Evolutionary conservation across 176 grass and related monocot genomes (phyloP), one percentile per base, ranked within the genome.

Genomic region (Themeda triandra): DNA sequence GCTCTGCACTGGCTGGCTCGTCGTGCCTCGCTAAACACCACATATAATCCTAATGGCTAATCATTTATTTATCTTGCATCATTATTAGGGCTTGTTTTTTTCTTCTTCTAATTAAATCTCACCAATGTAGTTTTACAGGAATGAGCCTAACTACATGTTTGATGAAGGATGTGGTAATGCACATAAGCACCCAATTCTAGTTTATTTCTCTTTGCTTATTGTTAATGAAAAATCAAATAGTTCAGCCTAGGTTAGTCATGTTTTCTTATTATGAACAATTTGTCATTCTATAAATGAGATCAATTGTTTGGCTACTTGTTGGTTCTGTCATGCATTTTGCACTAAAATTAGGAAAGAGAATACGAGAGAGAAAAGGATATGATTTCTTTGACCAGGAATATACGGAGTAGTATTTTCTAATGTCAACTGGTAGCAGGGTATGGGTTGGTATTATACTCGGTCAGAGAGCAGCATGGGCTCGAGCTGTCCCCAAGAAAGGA

Each of bases 311-410:
- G 40, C 45, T 42, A 5, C 39, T 58, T 13, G 33, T n/a, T 29
- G 42, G 14, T 73, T 30, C 24, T n/a, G 69, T 23, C 10, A 13
- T 29, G 6, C 3, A 8, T 75, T 27, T 37, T 36, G 62, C 31
- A 33, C 8, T 51, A 29, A 48, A 69, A 18, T 37, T 13, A 2
- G 5, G 7, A 7, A 12, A 72, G n/a, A 14, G n/a, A n/a, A n/a
- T n/a, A n/a, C n/a, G n/a, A 42, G 6, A 42, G 25, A 24, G 6
- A n/a, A n/a, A n/a, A 14, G 40, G 5, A 18, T 10, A 68, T 65
- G 15, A 49, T 36, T 60, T 40, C 33, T 19, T 85, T 81, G 82
- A 89, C 82, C 71, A 42, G 74, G 66, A 84, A 71, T 19, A 69
- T 8, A 32, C 24, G 31, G 23, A 1, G 19, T 58, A 41, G 12